phyloP scores from a whole-genome alignment of 108 stramenopile genomes.

The Nannochloropsis gaditana region DNA sequence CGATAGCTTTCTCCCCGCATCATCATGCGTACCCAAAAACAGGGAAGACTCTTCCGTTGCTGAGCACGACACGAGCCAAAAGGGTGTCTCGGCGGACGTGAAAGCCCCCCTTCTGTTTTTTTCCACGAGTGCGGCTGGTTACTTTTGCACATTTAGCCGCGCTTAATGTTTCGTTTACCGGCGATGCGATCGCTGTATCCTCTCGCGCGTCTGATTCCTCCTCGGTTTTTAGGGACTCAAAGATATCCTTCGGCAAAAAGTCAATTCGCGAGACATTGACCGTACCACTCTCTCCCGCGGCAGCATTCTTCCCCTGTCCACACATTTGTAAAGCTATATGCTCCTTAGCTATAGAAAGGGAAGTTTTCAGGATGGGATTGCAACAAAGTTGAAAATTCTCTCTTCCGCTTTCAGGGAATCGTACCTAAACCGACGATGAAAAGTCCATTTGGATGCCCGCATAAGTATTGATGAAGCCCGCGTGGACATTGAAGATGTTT shows the following conservation, averaged over 20 bases:
- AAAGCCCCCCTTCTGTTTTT: slow-evolving; percentile 1
- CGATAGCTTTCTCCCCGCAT: background rate
- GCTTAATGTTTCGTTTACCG: background rate
- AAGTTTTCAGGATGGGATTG: background rate
- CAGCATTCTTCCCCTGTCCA: background rate
- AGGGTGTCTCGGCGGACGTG: background rate
- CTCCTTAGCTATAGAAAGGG: slow-evolving; percentile 8
- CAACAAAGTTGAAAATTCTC: too few relatives aligned
- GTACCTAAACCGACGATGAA: slow-evolving; percentile 6
- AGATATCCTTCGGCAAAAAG: background rate
- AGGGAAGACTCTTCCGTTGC: background rate
- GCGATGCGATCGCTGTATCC: background rate
- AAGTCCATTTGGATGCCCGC: background rate
- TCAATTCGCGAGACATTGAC: background rate
- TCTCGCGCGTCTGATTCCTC: background rate
- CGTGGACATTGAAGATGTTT: background rate
- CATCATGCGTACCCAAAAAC: slow-evolving; percentile 1
- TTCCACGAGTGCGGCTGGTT: background rate
- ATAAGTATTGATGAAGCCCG: slow-evolving; percentile 17
- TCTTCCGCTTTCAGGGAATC: background rate
- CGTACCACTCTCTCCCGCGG: too few relatives aligned
- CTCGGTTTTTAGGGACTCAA: background rate
- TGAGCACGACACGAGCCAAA: background rate
- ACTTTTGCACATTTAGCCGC: background rate
- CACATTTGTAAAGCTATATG: background rate